Conservation (phyloP, 768 basidiomycete genomes). For the Collybiopsis luxurians region DNA sequence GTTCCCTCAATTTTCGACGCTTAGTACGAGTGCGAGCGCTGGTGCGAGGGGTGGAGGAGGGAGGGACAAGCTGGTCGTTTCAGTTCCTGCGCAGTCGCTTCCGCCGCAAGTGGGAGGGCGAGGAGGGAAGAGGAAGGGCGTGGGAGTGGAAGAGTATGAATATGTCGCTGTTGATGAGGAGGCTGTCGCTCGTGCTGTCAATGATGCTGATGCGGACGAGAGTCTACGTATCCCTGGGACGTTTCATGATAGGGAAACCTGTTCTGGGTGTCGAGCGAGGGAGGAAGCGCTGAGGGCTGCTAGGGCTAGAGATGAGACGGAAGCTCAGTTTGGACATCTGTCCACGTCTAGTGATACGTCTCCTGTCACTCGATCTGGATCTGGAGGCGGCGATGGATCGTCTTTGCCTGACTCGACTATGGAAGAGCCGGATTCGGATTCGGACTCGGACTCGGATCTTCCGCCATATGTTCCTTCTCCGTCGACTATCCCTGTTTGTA, state of each 20-base stretch:
- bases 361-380: too few relatives aligned
- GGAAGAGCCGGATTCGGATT: not conserved
- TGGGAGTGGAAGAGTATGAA: not conserved
- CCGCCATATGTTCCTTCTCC: slow-evolving; percentile 4
- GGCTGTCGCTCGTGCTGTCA: too few relatives aligned
- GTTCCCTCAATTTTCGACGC: not conserved
- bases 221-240: slow-evolving; percentile 1
- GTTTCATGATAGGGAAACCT: slow-evolving; percentile 11
- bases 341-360: too few relatives aligned
- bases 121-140: too few relatives aligned
- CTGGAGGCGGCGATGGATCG: too few relatives aligned
- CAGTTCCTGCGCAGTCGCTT: not conserved
- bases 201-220: not conserved
- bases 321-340: too few relatives aligned
- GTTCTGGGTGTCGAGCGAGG: slow-evolving; percentile 5
- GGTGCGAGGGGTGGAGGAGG: too few relatives aligned
- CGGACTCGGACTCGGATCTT: not conserved
- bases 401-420: not conserved
- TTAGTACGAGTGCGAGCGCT: not conserved
- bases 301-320: not conserved
- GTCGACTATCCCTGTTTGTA: slow-evolving; percentile 21
- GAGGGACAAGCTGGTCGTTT: not conserved
- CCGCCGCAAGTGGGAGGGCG: not conserved
- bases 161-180: not conserved
- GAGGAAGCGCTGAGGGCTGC: not conserved